phyloP scores from a whole-genome alignment of 345 rosid species.

The Populus simonii region DNA sequence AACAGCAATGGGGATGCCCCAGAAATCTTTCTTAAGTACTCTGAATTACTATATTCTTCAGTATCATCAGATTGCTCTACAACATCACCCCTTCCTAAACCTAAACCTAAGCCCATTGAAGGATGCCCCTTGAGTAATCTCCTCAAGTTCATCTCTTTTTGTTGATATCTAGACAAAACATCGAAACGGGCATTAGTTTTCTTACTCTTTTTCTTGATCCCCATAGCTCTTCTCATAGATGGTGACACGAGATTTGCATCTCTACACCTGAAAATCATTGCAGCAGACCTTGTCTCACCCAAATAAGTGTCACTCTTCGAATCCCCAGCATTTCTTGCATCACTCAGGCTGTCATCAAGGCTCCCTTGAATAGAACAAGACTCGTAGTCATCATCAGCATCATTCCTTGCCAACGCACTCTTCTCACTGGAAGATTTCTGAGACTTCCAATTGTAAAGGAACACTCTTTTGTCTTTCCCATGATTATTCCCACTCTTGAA shows the following conservation, averaged over 20 bases:
- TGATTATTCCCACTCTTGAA: constrained; percentile 13
- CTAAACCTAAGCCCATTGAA: constrained; percentile 39
- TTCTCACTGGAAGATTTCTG: constrained; percentile 58
- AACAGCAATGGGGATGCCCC: constrained; percentile 67
- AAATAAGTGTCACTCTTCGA: constrained; percentile 52
- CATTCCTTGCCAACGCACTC: constrained; percentile 37
- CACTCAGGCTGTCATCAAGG: constrained; percentile 62
- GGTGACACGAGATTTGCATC: constrained; percentile 56
- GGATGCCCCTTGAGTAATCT: constrained; percentile 40
- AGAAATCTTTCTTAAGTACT: constrained; percentile 50
- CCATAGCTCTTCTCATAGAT: constrained; percentile 35
- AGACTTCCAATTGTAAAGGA: constrained; percentile 76
- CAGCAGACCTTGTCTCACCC: constrained; percentile 42
- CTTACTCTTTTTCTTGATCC: constrained; percentile 56
- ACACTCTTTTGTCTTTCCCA: constrained; percentile 58
- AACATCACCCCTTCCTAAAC: constrained; percentile 43
- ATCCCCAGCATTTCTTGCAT: constrained; percentile 60
- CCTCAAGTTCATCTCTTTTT: constrained; percentile 38
- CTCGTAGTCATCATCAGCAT: constrained; percentile 16
- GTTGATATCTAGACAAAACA: constrained; percentile 47
- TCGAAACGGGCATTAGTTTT: constrained; percentile 38
- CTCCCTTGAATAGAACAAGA: constrained; percentile 62
- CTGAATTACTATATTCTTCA: constrained; percentile 57
- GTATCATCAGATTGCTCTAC: constrained; percentile 65
- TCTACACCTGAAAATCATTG: constrained; percentile 52